Percentiles rank a stretch among this genome's conserved stretches.
Evolutionary conservation across 1,284 basidiomycete species (phyloP).

Genomic region (Vanrija sp.): DNA sequence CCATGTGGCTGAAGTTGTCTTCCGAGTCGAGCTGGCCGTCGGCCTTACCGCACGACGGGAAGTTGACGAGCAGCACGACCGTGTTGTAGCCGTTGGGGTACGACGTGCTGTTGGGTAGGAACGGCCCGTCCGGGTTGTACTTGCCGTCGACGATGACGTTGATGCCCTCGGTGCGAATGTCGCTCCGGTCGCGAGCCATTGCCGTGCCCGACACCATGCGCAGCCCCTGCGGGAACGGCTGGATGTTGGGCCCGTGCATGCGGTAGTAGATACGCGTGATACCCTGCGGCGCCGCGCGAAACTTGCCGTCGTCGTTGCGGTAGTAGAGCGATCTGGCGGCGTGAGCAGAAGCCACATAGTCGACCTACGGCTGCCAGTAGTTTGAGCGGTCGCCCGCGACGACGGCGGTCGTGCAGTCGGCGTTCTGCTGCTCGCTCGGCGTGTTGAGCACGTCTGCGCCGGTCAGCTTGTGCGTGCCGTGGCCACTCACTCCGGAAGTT

Average conservation of each 20-base stretch:
- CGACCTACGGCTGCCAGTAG: constrained; percentile 29
- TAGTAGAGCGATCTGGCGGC: constrained; percentile 1
- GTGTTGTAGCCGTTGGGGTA: constrained; percentile 27
- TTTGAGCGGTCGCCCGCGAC: constrained; percentile 36
- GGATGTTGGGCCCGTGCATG: constrained; percentile 24
- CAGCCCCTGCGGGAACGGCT: constrained; percentile 43
- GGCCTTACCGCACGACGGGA: constrained; percentile 40
- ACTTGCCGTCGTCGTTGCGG: constrained; percentile 11
- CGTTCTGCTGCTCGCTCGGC: constrained; percentile 22
- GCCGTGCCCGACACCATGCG: constrained; percentile 39
- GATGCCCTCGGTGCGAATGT: constrained; percentile 19
- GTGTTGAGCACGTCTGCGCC: constrained; percentile 20
- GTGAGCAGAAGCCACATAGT: not conserved
- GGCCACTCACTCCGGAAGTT: constrained; percentile 29
- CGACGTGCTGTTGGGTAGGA: constrained; percentile 34
- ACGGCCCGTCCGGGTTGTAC: constrained; percentile 15
- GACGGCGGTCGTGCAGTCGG: constrained; percentile 29
- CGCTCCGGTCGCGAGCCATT: constrained; percentile 20
- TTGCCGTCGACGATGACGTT: constrained; percentile 30
- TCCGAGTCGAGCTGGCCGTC: constrained; percentile 27
- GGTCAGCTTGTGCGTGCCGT: not conserved
- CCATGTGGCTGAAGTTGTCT: constrained; percentile 44
- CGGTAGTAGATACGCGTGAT: constrained; percentile 43
- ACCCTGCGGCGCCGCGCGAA: constrained; percentile 23
- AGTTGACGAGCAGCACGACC: constrained; percentile 27